Conservation (phyloP, 495 filamentous ascomycete genomes). For the Lineolata rhizophorae region DNA sequence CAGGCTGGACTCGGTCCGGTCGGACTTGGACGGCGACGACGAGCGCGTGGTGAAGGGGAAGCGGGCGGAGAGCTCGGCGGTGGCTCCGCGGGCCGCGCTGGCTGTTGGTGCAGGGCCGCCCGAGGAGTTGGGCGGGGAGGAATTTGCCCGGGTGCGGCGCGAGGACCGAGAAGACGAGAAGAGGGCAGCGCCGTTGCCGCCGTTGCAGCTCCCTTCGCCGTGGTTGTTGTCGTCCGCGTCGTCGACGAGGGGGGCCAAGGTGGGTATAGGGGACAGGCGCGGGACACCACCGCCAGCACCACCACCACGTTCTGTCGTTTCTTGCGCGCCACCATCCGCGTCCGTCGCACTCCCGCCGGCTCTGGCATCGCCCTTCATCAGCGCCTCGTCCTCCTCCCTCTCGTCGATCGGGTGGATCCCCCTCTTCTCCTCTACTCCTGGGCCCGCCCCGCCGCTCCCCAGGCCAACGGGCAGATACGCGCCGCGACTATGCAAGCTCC, state of each 20-base stretch:
- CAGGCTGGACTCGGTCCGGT: slow-evolving; percentile 9
- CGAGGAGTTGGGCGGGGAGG: not conserved
- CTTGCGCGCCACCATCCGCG: not conserved
- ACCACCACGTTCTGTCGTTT: not conserved
- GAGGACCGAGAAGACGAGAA: slow-evolving; percentile 5
- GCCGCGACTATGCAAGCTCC: slow-evolving; percentile 22
- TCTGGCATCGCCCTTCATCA: slow-evolving; percentile 16
- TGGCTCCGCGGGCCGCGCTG: not conserved
- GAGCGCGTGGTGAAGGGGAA: slow-evolving; percentile 2
- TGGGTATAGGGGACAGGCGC: not conserved
- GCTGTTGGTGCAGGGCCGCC: slow-evolving; percentile 5
- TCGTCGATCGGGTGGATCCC: slow-evolving; percentile 48
- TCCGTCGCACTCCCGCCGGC: slow-evolving; percentile 4
- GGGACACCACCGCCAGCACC: not conserved
- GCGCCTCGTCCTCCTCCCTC: slow-evolving; percentile 44
- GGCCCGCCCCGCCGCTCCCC: no score
- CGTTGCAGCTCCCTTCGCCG: slow-evolving; percentile 4
- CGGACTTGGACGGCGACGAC: slow-evolving; percentile 10
- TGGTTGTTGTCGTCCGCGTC: slow-evolving; percentile 1
- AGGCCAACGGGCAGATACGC: no score
- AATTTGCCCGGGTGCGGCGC: slow-evolving; percentile 1
- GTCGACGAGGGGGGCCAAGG: not conserved
- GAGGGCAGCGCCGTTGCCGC: not conserved
- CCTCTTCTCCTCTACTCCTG: slow-evolving; percentile 27
- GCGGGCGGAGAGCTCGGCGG: not conserved